phyloP scores from a whole-genome alignment of 176 grass and related monocot species.

The Poa annua region DNA sequence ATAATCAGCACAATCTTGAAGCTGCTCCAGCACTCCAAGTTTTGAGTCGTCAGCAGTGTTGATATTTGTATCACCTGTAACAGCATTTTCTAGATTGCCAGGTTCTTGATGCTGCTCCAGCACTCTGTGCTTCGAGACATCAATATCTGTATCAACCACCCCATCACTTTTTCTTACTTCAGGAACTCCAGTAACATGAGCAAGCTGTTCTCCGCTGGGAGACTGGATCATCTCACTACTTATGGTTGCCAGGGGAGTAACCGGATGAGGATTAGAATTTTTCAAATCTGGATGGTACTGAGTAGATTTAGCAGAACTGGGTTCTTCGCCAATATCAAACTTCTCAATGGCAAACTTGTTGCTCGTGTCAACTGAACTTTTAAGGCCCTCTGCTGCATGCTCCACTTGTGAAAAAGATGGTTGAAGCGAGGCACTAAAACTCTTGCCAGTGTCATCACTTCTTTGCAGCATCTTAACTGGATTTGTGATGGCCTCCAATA shows the following conservation, averaged over 20 bases:
- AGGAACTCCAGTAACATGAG: constrained; percentile 37
- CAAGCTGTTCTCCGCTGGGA: constrained; percentile 52
- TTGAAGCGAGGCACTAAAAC: constrained; percentile 32
- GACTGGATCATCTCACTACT: constrained; percentile 31
- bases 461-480: constrained; percentile 65
- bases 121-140: constrained; percentile 30
- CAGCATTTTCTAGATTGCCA: constrained; percentile 27
- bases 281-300: constrained; percentile 36
- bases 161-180: constrained; percentile 48
- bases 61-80: constrained; percentile 34
- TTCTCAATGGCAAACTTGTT: constrained; percentile 23
- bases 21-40: constrained; percentile 25
- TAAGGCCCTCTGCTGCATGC: constrained; percentile 24
- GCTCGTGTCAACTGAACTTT: constrained; percentile 39
- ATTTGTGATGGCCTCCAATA: constrained; percentile 89
- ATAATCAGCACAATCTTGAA: constrained; percentile 45
- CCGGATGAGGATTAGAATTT: constrained; percentile 37
- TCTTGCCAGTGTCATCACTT: constrained; percentile 38
- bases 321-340: constrained; percentile 32
- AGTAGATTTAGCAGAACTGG: constrained; percentile 28
- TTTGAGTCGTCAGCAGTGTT: constrained; percentile 40
- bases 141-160: constrained; percentile 27
- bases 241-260: constrained; percentile 34
- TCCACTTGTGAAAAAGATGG: constrained; percentile 51
- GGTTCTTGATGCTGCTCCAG: constrained; percentile 38